Evolutionary conservation across 352 stramenopile species (phyloP).

Genomic region (Thalassiosira sp.): DNA sequence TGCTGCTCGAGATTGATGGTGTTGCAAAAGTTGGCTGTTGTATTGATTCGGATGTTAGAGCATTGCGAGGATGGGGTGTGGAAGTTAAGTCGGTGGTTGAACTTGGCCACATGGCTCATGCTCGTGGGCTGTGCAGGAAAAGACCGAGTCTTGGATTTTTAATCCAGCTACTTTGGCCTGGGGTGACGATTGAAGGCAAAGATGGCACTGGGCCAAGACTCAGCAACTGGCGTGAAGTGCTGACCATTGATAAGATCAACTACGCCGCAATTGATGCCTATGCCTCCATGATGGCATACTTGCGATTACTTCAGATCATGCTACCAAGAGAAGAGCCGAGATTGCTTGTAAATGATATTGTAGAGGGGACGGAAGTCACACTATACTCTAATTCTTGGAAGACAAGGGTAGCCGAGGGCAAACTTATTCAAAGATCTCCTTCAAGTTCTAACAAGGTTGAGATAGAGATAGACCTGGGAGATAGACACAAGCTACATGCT

Average conservation of each 20-base stretch:
- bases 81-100: conserved; percentile 6
- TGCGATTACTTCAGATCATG: conserved; percentile 13
- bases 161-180: background rate
- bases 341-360: background rate
- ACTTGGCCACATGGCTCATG: conserved; percentile 20
- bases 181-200: conserved; percentile 21
- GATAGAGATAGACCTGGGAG: background rate
- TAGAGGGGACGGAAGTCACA: background rate
- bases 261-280: conserved; percentile 25
- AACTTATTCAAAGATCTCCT: background rate
- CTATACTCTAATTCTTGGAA: conserved; percentile 11
- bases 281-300: background rate
- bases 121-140: background rate
- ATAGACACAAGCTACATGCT: background rate
- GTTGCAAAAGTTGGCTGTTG: conserved; percentile 14
- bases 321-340: conserved; percentile 13
- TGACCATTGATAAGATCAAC: background rate
- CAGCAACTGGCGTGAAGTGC: background rate
- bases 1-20: conserved; percentile 1
- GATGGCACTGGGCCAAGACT: conserved; percentile 1
- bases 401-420: conserved; percentile 3
- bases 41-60: background rate
- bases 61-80: conserved; percentile 4
- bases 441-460: background rate
- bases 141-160: background rate